Conservation (phyloP, 768 basidiomycete species). For the Pleurotus salmoneostramineus region DNA sequence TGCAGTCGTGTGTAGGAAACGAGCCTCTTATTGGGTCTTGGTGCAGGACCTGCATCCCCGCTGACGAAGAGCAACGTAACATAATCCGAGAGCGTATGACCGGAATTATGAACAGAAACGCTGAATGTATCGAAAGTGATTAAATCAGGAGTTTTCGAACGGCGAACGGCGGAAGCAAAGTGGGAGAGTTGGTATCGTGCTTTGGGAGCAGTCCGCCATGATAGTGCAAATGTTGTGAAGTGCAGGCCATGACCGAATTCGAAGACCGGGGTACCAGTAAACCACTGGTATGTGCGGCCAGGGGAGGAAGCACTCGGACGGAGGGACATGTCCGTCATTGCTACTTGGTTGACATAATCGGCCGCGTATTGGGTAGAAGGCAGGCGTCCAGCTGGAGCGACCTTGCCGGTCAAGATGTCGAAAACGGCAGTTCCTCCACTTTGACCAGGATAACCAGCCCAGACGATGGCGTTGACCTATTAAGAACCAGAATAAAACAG, state of each 20-base stretch:
- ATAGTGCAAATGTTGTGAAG: conserved; percentile 44
- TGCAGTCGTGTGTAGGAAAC: conserved; percentile 42
- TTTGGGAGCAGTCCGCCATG: conserved; percentile 32
- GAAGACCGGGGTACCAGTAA: conserved; percentile 44
- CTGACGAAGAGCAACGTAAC: conserved; percentile 50
- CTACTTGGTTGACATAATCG: conserved; percentile 40
- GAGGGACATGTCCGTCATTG: conserved; percentile 57
- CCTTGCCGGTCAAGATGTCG: conserved; percentile 48
- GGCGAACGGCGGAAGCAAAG: conserved; percentile 24
- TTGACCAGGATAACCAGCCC: conserved; percentile 58
- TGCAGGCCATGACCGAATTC: conserved; percentile 55
- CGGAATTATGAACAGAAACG: conserved; percentile 44
- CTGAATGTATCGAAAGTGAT: conserved; percentile 45
- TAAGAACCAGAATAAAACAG: neutral
- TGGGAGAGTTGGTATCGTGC: conserved; percentile 36
- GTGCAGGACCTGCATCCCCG: conserved; percentile 43
- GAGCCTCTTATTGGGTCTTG: conserved; percentile 49
- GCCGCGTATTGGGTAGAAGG: conserved; percentile 52
- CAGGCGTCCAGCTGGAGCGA: conserved; percentile 52
- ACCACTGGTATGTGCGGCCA: conserved; percentile 60
- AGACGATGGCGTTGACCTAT: conserved; percentile 49
- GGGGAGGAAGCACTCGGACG: conserved; percentile 45
- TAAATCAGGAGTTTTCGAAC: conserved; percentile 30
- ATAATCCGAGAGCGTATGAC: conserved; percentile 47
- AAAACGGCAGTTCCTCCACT: conserved; percentile 51